Percentiles rank a stretch among this genome's conserved stretches.
phyloP scores from a whole-genome alignment of 805 yeast genomes.

The Teunomyces aglyptinius region DNA sequence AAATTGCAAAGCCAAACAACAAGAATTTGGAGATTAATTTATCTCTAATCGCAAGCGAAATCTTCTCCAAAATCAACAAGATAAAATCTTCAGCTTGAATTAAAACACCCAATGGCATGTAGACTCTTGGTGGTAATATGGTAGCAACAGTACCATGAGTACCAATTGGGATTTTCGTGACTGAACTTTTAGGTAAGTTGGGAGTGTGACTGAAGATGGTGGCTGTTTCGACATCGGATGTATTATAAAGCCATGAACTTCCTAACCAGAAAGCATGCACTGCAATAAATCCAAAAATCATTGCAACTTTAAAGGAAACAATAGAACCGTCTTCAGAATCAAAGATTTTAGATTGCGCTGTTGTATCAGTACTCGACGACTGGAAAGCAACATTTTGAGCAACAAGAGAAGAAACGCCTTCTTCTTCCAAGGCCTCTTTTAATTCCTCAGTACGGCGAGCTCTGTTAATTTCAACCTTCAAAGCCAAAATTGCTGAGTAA shows the following conservation, averaged over 20 bases:
- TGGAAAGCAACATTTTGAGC: conserved; percentile 67
- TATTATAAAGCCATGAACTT: conserved; percentile 60
- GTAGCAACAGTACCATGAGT: conserved; percentile 55
- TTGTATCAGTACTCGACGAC: conserved; percentile 35
- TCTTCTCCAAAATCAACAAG: conserved; percentile 47
- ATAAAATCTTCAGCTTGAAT: conserved; percentile 63
- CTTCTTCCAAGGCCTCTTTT: conserved; percentile 84
- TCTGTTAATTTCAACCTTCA: conserved; percentile 83
- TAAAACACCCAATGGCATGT: conserved; percentile 54
- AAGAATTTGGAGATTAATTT: conserved; percentile 75
- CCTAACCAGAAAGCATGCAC: conserved; percentile 70
- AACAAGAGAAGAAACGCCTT: conserved; percentile 73
- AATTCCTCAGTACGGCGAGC: conserved; percentile 80
- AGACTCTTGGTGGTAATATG: conserved; percentile 54
- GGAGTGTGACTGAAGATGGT: conserved; percentile 16
- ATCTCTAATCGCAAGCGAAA: conserved; percentile 74
- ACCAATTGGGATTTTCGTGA: conserved; percentile 46
- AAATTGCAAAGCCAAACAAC: conserved; percentile 67
- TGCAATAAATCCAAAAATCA: conserved; percentile 57
- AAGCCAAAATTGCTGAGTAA: conserved; percentile 76
- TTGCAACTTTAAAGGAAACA: conserved; percentile 56
- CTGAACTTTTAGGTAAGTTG: conserved; percentile 38
- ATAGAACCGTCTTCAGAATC: conserved; percentile 32
- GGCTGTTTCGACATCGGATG: conserved; percentile 11
- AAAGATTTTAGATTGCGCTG: conserved; percentile 21